Evolutionary conservation across 2,329 filamentous ascomycete genomes (phyloP), one percentile per base, ranked within the genome.

Genomic region (Lasiodiplodia citricola): DNA sequence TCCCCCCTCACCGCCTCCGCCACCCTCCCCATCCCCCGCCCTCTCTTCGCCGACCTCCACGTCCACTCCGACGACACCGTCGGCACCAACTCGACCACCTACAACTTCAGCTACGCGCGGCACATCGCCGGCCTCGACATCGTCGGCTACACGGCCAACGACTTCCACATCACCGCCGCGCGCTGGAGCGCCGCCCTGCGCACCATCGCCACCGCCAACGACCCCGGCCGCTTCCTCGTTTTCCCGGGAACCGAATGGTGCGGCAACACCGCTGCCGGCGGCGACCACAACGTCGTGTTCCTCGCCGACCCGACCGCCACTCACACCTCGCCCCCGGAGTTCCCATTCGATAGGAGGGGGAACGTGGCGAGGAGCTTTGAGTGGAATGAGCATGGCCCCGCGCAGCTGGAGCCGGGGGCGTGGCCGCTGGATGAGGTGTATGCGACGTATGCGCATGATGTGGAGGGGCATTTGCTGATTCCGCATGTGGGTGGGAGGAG

Each of bases 31-130:
- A 70, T 79, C 2, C 73, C 74, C 21, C 74, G 76, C 1, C 47
- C 70, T 0, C 66, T 79, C 0, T 80, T 76, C 25, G 78, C 75
- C 2, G 79, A 79, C 68, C 74, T 80, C 0, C 79, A 81, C 65
- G 78, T 80, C 3, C 78, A 80, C 70, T 80, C 78, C 0, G 78
- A 80, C 58, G 78, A 80, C 66, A 81, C 78, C 3, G 79, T 81
- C 2, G 78, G 78, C 52, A 80, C 79, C 28, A 78, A 80, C 44
- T 74, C 71, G 1, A 76, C 75, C 1, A 72, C 74, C 1, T 80
- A 81, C 71, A 80, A 80, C 70, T 80, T 80, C 70, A 77, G 76
- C 1, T 81, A 80, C 66, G 78, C 75, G 18, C 76, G 74, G 23
- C 50, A 75, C 23, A 73, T 80, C 16, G 78, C 79, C 0, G 79